Evolutionary conservation across 2,329 filamentous ascomycete species (phyloP), one percentile per base, ranked within the genome.

Genomic region (Hymenoscyphus scutula): DNA sequence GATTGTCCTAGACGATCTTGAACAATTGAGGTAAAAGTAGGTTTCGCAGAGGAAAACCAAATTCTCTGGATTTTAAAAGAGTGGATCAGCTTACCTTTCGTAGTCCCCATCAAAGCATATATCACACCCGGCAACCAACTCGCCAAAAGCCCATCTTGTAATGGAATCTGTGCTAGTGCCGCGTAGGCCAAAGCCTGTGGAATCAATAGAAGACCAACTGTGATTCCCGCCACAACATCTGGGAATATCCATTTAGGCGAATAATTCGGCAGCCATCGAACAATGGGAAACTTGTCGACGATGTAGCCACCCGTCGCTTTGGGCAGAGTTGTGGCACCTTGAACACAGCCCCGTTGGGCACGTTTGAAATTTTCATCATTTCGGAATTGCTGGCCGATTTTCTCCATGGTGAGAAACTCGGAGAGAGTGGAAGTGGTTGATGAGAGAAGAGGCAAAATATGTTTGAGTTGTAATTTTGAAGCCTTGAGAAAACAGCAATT

Each of bases 201-300:
- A 60, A 87, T 85, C 55, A 87, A 76, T 77, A 86, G 81, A 23
- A 85, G 77, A 13, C 83, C 84, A 27, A 88, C 75, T 13, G 83
- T 89, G 67, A 84, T 77, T 25, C 86, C 86, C 6, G 83, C 85
- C 67, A 88, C 82, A 8, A 83, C 73, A 68, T 89, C 86, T 70
- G 85, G 84, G 23, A 85, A 64, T 1, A 88, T 70, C 86, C 85
- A 89, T 78, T 80, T 76, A 5, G 78, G 80, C 23, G 84, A 80
- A 72, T 89, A 89, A 60, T 78, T 79, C 7, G 86, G 85, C 0
- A 89, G 76, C 86, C 86, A 89, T 61, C 84, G 57, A 17, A 81
- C 74, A 45, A 88, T 83, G 1, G 86, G 86, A 2, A 86, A 76
- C 71, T 88, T 89, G 64, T 87, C 83, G 34, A 81, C 64, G 10